These are phyloP conservation scores for Trichocladium antarcticum DNA, from an alignment of 495 filamentous ascomycete genomes.

Conservation along the genomic window DNA sequence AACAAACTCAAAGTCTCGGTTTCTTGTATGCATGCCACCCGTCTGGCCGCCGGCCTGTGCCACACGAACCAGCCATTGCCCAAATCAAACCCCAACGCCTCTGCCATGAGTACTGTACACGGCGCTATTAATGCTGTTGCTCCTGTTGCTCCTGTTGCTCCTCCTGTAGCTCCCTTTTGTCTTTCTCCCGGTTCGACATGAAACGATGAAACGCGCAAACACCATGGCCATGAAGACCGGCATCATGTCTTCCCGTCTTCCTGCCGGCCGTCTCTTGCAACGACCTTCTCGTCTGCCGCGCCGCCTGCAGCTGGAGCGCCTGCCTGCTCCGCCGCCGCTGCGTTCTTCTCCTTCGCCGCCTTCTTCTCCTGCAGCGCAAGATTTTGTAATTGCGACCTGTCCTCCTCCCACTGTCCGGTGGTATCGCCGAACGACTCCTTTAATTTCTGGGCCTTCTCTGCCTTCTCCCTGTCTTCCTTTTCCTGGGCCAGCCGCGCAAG, in stretches of 20 bases:
- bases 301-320: background rate
- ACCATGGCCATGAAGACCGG: background rate
- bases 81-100: conserved; percentile 16
- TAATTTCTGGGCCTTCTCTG: conserved; percentile 53
- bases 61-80: conserved; percentile 9
- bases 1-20: too few species aligned
- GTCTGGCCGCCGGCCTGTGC: background rate
- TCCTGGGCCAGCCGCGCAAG: conserved; percentile 62
- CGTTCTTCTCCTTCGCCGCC: conserved; percentile 12
- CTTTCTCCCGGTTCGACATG: conserved; percentile 8
- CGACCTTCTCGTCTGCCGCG: conserved; percentile 2
- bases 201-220: background rate
- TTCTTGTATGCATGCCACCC: too few species aligned
- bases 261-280: background rate
- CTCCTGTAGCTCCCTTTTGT: conserved; percentile 10
- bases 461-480: conserved; percentile 57
- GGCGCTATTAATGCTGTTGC: conserved; percentile 9
- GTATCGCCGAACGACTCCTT: conserved; percentile 60
- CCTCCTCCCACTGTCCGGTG: conserved; percentile 67
- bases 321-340: background rate
- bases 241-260: conserved; percentile 5
- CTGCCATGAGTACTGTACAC: conserved; percentile 17
- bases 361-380: conserved; percentile 46
- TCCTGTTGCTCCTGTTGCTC: background rate
- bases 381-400: conserved; percentile 64